Base-by-base conservation (phyloP, 202 grass and related monocot genomes). In the Brachypodium distachyon region DNA sequence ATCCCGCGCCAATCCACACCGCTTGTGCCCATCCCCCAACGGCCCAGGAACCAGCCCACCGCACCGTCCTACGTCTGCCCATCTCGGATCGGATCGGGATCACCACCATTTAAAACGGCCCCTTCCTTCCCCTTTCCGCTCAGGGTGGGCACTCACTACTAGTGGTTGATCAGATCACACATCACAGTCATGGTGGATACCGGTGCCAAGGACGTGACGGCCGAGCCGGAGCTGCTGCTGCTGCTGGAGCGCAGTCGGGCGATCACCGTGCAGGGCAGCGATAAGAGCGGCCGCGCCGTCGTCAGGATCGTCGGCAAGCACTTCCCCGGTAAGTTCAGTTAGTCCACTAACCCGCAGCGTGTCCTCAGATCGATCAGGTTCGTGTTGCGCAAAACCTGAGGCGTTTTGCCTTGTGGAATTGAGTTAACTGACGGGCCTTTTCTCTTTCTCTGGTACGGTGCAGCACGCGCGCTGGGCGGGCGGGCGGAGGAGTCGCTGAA, bases 271-370 rank as follows among this genome's bases (percentile, higher is more conserved):
- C 91, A 84, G 29, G 94, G 91, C 37, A 43, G 36, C 2, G 89
- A 97, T 77, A 88, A 66, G 39, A 61, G 52, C 2, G 89, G 87
- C 71, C 86, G 91, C 43, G 77, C 68, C 22, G 77, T 97, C 39
- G 79, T 97, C 51, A 81, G 84, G 71, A 84, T 94, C 78, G 89
- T 97, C 73, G 91, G 95, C 76, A 92, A 90, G 64, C 77, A 86
- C 82, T 94, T 94, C 28, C 88, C 95, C 9, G 91, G 91, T 94
- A 68, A 49, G 38, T 9, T 27, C 0, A 6, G 2, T 13, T 32
- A 3, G n/a, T n/a, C n/a, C n/a, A n/a, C n/a, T n/a, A n/a, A 0
- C 51, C 70, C 55, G 14, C 18, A 1, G 56, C 8, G 1, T 6
- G 17, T 34, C 12, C 8, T 51, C 1, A 29, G 31, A 27, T 9